These are phyloP conservation scores for Boletus mariae DNA, from an alignment of 1,284 basidiomycete species.

Conservation along the genomic window DNA sequence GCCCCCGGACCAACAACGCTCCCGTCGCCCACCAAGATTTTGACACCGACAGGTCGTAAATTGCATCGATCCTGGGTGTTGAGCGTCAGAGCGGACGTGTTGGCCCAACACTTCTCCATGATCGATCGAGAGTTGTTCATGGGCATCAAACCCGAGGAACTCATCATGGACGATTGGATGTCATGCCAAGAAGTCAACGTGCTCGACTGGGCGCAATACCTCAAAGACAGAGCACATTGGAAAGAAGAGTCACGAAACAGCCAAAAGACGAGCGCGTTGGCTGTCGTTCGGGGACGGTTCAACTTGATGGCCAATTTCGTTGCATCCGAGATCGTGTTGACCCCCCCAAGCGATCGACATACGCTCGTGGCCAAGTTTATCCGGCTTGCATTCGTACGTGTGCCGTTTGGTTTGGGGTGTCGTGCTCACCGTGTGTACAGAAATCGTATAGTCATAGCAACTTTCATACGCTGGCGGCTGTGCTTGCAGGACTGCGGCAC, in stretches of 20 bases:
- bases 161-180: constrained; percentile 70
- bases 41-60: constrained; percentile 31
- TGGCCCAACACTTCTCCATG: constrained; percentile 81
- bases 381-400: constrained; percentile 79
- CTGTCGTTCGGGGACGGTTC: constrained; percentile 81
- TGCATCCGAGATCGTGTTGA: constrained; percentile 73
- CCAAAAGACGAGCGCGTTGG: constrained; percentile 66
- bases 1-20: constrained; percentile 20
- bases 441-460: constrained; percentile 82
- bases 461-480: constrained; percentile 78
- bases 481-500: constrained; percentile 75
- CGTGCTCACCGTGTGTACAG: constrained; percentile 39
- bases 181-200: constrained; percentile 63
- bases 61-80: constrained; percentile 68
- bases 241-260: constrained; percentile 58
- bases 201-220: constrained; percentile 79
- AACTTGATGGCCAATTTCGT: constrained; percentile 85
- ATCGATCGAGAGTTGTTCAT: constrained; percentile 87
- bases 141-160: constrained; percentile 78
- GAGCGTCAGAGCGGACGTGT: constrained; percentile 50
- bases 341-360: constrained; percentile 63
- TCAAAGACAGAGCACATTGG: constrained; percentile 70
- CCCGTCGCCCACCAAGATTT: constrained; percentile 32
- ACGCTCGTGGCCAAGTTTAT: constrained; percentile 77
- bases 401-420: background rate